Conservation (phyloP, 257 asterid species). For the Solanum habrochaites region DNA sequence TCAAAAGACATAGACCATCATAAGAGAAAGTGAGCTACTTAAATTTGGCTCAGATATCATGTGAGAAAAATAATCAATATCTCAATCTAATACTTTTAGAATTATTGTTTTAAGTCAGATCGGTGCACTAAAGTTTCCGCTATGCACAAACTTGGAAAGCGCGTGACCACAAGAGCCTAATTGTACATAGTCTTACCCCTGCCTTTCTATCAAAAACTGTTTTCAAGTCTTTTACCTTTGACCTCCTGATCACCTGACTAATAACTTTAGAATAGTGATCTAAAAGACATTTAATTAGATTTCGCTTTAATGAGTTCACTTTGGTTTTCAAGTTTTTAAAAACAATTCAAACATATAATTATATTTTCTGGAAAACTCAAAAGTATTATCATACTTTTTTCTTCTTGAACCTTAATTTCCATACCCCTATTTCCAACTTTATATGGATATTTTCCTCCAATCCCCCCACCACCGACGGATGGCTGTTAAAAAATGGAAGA, state of each 20-base stretch:
- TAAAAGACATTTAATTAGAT: neutral
- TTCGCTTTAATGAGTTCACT: neutral
- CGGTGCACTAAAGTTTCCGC: neutral
- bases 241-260: neutral
- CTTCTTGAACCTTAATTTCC: neutral
- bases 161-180: rapidly evolving
- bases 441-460: neutral
- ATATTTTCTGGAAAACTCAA: neutral
- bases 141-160: neutral
- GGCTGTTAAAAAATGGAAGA: too few relatives aligned
- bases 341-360: neutral
- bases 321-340: neutral
- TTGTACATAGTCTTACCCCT: too few relatives aligned
- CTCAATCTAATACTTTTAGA: neutral
- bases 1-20: neutral
- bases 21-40: neutral
- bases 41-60: neutral
- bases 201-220: neutral
- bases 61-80: neutral
- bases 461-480: neutral
- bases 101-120: too few relatives aligned
- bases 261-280: neutral
- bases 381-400: neutral
- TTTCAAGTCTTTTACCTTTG: too few relatives aligned
- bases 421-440: neutral